Evolutionary conservation across 352 stramenopile genomes (phyloP), one percentile per base, ranked within the genome.

Genomic region (Halophytophthora batemanensis): DNA sequence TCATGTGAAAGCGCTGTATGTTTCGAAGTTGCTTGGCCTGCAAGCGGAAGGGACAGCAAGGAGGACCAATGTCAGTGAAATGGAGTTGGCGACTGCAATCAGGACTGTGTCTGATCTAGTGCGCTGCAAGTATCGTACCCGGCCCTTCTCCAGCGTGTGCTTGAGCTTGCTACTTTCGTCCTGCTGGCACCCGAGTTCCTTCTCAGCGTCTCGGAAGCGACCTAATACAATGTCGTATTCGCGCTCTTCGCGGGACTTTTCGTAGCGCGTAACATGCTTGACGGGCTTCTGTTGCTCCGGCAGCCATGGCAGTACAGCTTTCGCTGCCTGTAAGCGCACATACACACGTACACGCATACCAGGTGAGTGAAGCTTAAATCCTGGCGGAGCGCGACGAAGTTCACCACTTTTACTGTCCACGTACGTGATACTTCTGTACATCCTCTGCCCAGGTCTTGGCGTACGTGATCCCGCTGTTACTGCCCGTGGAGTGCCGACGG

Each of bases 151-250:
- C 7, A 82, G 62, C 4, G 57, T 49, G 2, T 66, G 60, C 18
- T 77, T 77, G 15, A 71, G 41, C 18, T 64, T 56, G 29, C 46
- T 31, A 10, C 53, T 54, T 43, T 87, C 76, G 7, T 70, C 51
- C 2, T 64, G 41, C 29, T 71, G 64, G 21, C 52, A 45, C 21
- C 59, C 41, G 3, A 59, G 11, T 31, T 84, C 80, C 28, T 68
- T 68, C 33, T 82, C 68, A 15, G 79, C 64, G n/a, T 87, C 73
- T 0, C 80, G 74, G 39, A 84, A 86, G 28, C 84, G 75, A n/a
- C 73, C 77, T 14, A 84, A 46, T 25, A 90, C 66, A 34, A 83
- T 52, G 50, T 90, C 75, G 43, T 87, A 90, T 34, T 88, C 71
- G 2, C 80, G 71, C 52, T 90, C 75, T 59, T 88, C 64, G 15